Evolutionary conservation across 805 yeast genomes (phyloP), one percentile per base, ranked within the genome.

Genomic region (Monosporozyma siamensis): DNA sequence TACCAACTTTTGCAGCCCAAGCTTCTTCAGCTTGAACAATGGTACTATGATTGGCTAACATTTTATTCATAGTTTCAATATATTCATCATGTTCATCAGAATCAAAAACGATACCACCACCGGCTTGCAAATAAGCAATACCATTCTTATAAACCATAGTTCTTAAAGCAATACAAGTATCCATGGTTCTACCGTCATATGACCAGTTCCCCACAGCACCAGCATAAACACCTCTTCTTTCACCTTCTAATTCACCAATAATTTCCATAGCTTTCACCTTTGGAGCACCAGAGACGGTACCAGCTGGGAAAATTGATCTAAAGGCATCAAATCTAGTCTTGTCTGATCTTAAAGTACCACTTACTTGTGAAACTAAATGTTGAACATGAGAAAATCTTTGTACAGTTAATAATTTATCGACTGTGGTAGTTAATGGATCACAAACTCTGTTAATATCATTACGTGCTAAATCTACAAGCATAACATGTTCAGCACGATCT

Each of bases 141-240:
- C 89, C 90, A 52, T 90, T 86, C 59, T 92, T 92, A 59, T 76
- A 82, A 36, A 92, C 88, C 98, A 92, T 90, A 0, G 99, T 92
- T 66, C 99, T 77, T 54, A 92, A 70, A 0, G 98, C 98, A 61
- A 92, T 92, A 66, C 98, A 92, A 1, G 97, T 92, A 59, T 92
- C 95, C 97, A 92, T 90, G 23, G 87, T 75, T 53, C 76, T 78
- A n/a, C 90, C 87, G 56, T 88, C 95, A 60, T 89, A 92, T 1
- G 95, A 88, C 96, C 97, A 92, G 61, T 84, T 83, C 6, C 99
- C 98, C 15, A 92, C 97, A 2, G 98, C 98, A 48, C 98, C 98
- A 0, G 99, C 98, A 59, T 92, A 92, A 7, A 90, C 89, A 37
- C 97, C 98, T 58, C 98, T 74, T 57, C 87, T 86, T 59, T 90